Conservation (phyloP, 1,284 basidiomycete species). For the Coriolopsis trogii region DNA sequence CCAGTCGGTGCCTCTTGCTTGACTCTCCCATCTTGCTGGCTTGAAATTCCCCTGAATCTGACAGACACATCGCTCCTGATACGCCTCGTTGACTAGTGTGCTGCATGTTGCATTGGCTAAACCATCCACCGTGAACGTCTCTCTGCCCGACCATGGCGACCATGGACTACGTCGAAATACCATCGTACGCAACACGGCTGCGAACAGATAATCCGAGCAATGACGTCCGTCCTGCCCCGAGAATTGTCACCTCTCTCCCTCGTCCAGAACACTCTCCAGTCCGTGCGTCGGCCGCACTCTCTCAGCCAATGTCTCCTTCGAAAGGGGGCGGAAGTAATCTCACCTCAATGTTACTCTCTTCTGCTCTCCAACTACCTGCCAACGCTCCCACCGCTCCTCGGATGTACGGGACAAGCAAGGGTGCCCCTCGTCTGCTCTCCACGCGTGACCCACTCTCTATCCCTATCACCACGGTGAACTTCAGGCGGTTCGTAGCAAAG, state of each 20-base stretch:
- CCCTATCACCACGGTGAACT: constrained; percentile 72
- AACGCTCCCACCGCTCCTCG: constrained; percentile 31
- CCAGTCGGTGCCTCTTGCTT: neutral
- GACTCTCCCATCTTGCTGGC: too few relatives aligned
- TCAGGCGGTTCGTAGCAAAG: constrained; percentile 69
- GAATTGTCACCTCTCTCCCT: constrained; percentile 49
- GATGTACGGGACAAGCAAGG: constrained; percentile 22
- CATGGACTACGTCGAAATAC: constrained; percentile 56
- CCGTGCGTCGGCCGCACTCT: constrained; percentile 24
- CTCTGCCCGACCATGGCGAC: constrained; percentile 42
- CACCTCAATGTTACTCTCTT: constrained; percentile 37
- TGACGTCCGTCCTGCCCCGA: constrained; percentile 44
- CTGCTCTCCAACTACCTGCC: constrained; percentile 35
- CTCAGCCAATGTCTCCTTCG: constrained; percentile 21
- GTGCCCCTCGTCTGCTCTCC: constrained; percentile 42
- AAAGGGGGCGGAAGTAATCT: constrained; percentile 32
- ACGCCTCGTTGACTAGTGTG: too few relatives aligned
- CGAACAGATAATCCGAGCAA: constrained; percentile 29
- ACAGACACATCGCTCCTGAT: too few relatives aligned
- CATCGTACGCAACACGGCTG: constrained; percentile 47
- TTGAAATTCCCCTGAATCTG: too few relatives aligned
- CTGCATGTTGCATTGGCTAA: too few relatives aligned
- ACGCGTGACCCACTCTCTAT: constrained; percentile 69
- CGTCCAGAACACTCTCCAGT: constrained; percentile 32
- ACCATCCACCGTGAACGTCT: too few relatives aligned